phyloP scores from a whole-genome alignment of 2,329 filamentous ascomycete genomes.

The Fusarium sp. region DNA sequence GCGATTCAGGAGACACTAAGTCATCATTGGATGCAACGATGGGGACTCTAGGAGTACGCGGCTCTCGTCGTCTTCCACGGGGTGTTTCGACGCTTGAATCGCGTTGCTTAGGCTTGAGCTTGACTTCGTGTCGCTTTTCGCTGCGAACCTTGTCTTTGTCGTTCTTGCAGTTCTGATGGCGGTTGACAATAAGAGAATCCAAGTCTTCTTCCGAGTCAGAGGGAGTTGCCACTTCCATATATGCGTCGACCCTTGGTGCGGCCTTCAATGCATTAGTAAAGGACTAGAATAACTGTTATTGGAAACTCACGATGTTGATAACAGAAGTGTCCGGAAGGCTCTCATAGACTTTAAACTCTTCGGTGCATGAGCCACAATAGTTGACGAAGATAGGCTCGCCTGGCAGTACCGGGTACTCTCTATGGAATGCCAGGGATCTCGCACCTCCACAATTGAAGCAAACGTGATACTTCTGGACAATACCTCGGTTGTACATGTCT shows the following conservation, averaged over 20 bases:
- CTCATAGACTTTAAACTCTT: constrained; percentile 41
- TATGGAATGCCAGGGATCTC: constrained; percentile 55
- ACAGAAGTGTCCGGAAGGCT: constrained; percentile 45
- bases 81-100: not conserved
- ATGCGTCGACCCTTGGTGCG: not conserved
- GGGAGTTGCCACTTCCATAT: not conserved
- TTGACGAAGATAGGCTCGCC: constrained; percentile 48
- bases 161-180: constrained; percentile 1
- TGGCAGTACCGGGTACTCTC: constrained; percentile 32
- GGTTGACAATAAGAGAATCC: constrained; percentile 23
- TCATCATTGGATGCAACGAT: not conserved
- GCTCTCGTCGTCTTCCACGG: constrained; percentile 10
- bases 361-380: constrained; percentile 48
- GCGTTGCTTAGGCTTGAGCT: not conserved
- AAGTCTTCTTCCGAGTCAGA: constrained; percentile 22
- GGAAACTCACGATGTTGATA: constrained; percentile 41
- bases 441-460: constrained; percentile 57
- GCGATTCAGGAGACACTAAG: constrained; percentile 16
- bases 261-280: constrained; percentile 19
- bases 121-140: not conserved
- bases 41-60: not conserved
- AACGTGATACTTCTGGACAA: constrained; percentile 50
- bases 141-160: not conserved
- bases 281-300: not conserved
- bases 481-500: constrained; percentile 35